Base-by-base conservation (phyloP, 1,139 yeast species). In the Kodamaea plutei region DNA sequence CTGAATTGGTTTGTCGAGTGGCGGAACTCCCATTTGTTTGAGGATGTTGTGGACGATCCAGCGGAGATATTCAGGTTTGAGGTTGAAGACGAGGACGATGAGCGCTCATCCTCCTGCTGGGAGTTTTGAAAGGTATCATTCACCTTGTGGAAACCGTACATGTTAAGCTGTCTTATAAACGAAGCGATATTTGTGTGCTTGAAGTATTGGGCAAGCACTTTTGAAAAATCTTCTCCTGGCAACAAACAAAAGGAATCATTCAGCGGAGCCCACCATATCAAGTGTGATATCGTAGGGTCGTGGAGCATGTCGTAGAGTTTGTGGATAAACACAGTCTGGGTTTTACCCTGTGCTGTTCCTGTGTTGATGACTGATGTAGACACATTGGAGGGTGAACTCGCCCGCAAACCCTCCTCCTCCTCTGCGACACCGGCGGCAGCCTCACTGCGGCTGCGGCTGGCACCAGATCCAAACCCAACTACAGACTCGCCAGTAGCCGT, bases 111-210 rank as follows among this genome's bases (percentile, higher is more conserved):
- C 20, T 34, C 34, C 13, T 30, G 24, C 19, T 38, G 40, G 21
- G 31, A 23, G 36, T 44, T 43, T 38, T 55, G 61, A 38, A 57
- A 58, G 28, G 57, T 53, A 34, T 64, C 71, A 45, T 64, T 67
- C 11, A 81, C 85, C 53, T 82, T 82, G 50, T 82, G 89, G 54
- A 81, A 81, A 7, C 87, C 91, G 50, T 82, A 44, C 48, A 44
- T 44, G 36, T 44, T 44, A 28, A 44, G 39, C 35, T 44, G 48
- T 34, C 91, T 69, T 21, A 82, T 83, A 53, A 82, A 82, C 16
- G 84, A 76, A 1, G 89, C 85, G 28, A 81, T 80, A 48, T 82
- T 82, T 25, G 87, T 80, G 52, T 82, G 91, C 50, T 82, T 82
- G 58, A 82, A 82, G 54, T 79, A 82, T 31, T 68, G 73, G 29